A percentile compares a stretch with the other conserved stretches of the same genome.
Conservation (phyloP, 306 rosid genomes). For the Medicago arabica region DNA sequence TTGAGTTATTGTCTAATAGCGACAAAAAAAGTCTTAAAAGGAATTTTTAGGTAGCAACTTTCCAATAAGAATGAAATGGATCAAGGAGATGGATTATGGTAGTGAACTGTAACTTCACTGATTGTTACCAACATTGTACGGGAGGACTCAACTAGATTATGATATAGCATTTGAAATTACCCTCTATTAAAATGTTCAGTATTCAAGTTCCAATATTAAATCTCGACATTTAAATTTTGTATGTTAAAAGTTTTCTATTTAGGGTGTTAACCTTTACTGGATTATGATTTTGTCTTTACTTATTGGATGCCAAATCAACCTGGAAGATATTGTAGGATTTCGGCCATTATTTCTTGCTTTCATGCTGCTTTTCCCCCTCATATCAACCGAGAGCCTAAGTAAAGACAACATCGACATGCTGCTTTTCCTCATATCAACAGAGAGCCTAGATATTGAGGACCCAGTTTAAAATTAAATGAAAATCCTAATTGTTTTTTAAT, state of each 20-base stretch:
- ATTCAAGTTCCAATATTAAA: slow-evolving; percentile 21
- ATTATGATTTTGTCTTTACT: slow-evolving; percentile 16
- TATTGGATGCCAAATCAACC: slow-evolving; percentile 33
- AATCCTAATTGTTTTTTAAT: not conserved
- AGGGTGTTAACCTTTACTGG: slow-evolving; percentile 16
- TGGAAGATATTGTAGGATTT: slow-evolving; percentile 6
- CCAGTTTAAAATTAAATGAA: slow-evolving; percentile 10
- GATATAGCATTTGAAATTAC: not conserved
- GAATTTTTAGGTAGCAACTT: slow-evolving; percentile 7
- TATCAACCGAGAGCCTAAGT: too few species aligned
- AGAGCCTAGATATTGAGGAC: slow-evolving; percentile 13
- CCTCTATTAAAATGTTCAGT: not conserved
- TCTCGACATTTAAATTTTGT: slow-evolving; percentile 29
- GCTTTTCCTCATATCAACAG: not conserved
- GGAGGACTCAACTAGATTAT: slow-evolving; percentile 23
- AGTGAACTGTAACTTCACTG: slow-evolving; percentile 29
- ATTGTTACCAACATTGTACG: slow-evolving; percentile 13
- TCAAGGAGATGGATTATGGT: slow-evolving; percentile 30
- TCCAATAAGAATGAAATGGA: slow-evolving; percentile 29
- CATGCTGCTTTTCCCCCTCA: not conserved
- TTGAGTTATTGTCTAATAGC: not conserved
- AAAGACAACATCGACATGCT: not conserved
- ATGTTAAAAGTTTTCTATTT: slow-evolving; percentile 15
- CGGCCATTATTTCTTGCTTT: not conserved
- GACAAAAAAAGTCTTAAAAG: not conserved